Evolutionary conservation across 176 grass and related monocot species (phyloP).

Genomic region (Neostapfia colusana): DNA sequence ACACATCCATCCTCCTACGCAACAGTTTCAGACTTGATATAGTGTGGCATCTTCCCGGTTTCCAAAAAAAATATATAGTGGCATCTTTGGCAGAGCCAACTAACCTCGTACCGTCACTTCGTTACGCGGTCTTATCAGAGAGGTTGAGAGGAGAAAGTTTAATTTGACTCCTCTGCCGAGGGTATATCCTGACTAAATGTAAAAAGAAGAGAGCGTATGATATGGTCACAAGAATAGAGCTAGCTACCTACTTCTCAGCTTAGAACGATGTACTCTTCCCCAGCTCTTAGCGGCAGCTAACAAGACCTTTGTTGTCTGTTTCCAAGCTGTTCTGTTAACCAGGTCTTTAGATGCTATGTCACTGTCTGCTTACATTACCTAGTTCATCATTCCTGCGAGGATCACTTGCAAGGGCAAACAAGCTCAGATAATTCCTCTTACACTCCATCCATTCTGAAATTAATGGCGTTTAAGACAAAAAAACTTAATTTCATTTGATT

Average conservation of each 20-base stretch:
- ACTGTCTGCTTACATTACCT: neutral
- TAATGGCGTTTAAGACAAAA: no score
- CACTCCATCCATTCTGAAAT: no score
- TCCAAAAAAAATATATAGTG: no score
- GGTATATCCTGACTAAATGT: neutral
- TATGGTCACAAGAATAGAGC: neutral
- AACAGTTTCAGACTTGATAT: neutral
- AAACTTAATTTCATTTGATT: no score
- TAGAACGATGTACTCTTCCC: neutral
- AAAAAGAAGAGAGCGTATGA: neutral
- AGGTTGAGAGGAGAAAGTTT: neutral
- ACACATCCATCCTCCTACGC: neutral
- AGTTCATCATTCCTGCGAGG: neutral
- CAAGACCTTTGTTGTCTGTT: neutral
- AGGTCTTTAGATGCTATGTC: neutral
- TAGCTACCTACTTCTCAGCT: slow-evolving; percentile 5
- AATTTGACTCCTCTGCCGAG: neutral
- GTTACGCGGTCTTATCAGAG: slow-evolving; percentile 2
- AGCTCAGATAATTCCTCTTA: neutral
- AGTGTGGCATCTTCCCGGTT: no score
- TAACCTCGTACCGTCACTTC: neutral
- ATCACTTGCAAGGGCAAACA: slow-evolving; percentile 37
- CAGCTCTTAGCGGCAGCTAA: neutral
- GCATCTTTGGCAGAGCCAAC: neutral
- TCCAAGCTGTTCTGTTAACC: neutral